phyloP scores from a whole-genome alignment of 2,329 filamentous ascomycete genomes.

The Aphanocladium album region DNA sequence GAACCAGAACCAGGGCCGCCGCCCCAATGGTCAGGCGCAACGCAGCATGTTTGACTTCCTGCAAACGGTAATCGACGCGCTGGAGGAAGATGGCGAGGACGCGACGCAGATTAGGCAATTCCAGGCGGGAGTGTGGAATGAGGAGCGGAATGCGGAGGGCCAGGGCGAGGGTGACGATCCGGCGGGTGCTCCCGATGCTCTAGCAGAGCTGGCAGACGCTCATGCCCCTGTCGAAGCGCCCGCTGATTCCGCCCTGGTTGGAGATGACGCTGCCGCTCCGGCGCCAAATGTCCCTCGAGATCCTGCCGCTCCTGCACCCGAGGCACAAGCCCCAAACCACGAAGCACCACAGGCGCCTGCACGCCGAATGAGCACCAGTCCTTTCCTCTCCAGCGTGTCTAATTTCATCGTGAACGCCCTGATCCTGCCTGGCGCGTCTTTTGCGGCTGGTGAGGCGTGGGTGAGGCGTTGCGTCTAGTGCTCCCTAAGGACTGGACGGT shows the following conservation, averaged over 20 bases:
- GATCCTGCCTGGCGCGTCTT: slow-evolving; percentile 76
- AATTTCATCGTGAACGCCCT: slow-evolving; percentile 53
- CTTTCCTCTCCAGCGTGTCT: slow-evolving; percentile 37
- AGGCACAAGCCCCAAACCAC: slow-evolving; percentile 18
- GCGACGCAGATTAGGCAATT: not conserved
- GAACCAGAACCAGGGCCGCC: not conserved
- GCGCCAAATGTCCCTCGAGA: no score
- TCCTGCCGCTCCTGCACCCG: not conserved
- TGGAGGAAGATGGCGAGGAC: slow-evolving; percentile 31
- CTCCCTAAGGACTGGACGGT: slow-evolving; percentile 65
- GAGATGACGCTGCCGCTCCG: slow-evolving; percentile 9
- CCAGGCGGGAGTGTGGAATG: not conserved
- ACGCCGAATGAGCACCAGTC: slow-evolving; percentile 28
- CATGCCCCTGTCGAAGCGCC: no score
- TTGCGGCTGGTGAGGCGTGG: no score
- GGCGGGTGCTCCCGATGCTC: not conserved
- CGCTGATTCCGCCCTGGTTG: not conserved
- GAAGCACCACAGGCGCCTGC: slow-evolving; percentile 32
- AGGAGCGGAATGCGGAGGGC: slow-evolving; percentile 12
- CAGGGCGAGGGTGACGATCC: slow-evolving; percentile 21
- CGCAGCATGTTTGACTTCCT: slow-evolving; percentile 32
- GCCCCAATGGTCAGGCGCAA: not conserved
- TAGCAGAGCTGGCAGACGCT: no score
- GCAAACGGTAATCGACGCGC: slow-evolving; percentile 31
- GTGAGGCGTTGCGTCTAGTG: slow-evolving; percentile 63